These are phyloP conservation scores for Plasmopara halstedii DNA, from an alignment of 352 stramenopile species.

Conservation along the genomic window DNA sequence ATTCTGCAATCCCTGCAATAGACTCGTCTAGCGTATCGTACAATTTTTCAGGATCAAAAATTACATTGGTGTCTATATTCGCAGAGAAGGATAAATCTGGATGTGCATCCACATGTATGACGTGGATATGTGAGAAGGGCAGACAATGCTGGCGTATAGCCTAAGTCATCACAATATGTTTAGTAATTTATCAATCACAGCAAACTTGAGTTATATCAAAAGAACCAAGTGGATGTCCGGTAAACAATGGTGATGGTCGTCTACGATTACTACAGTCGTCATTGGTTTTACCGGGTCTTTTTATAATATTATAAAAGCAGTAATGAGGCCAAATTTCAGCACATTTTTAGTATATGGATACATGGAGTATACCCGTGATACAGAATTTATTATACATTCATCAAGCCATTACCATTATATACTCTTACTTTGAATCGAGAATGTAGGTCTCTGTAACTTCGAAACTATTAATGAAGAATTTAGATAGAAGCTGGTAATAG, in stretches of 20 bases:
- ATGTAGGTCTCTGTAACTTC: too few species aligned
- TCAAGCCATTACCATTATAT: too few species aligned
- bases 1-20: conserved; percentile 72
- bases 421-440: too few species aligned
- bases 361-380: too few species aligned
- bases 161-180: conserved; percentile 9
- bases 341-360: too few species aligned
- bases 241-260: conserved; percentile 29
- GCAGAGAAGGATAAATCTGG: conserved; percentile 76
- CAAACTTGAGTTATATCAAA: not conserved
- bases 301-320: too few species aligned
- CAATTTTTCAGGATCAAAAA: conserved; percentile 61
- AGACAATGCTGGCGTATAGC: conserved; percentile 63
- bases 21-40: conserved; percentile 73
- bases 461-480: too few species aligned
- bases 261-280: conserved; percentile 19
- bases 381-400: too few species aligned
- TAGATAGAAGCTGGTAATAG: too few species aligned
- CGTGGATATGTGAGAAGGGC: conserved; percentile 52
- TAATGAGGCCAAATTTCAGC: too few species aligned
- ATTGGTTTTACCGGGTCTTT: too few species aligned
- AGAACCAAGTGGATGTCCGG: conserved; percentile 55
- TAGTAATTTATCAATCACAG: not conserved
- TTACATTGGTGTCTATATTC: conserved; percentile 24
- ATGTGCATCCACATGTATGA: conserved; percentile 83